Base-by-base conservation (phyloP, 2,329 filamentous ascomycete genomes). In the Hortaea werneckii region DNA sequence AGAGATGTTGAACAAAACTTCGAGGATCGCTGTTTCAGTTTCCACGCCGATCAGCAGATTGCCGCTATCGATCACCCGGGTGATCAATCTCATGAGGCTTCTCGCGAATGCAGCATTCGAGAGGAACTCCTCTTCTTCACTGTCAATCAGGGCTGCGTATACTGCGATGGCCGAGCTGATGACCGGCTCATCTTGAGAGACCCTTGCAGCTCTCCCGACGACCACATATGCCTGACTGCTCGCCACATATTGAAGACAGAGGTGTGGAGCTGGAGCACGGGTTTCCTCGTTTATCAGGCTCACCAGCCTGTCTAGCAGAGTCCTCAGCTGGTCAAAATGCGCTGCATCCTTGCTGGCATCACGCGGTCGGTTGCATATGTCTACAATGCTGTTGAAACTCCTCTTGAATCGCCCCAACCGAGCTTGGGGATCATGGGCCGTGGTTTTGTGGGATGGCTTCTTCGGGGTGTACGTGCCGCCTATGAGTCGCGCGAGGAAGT, bases 81-180 rank as follows among this genome's bases (percentile, higher is more conserved):
- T 79, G 42, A 95, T 76, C 49, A 98, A 78, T 56, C 87, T 87
- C 60, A 94, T 92, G 60, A 98, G 67, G 58, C 87, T 90, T 47
- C 82, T 79, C 2, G 92, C 87, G 63, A 98, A 98, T 45, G 79
- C 76, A 29, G 83, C 78, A 59, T 85, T 94, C 60, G 94, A 86
- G 41, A 95, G 79, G 59, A 96, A 94, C 32, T 88, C 87, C 62
- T 95, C 92, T 67, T 95, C 89, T 65, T 96, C 92, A 64, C 88
- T 92, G 67, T 98, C 92, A 58, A 96, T 86, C 52, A 98, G 76
- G 11, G 87, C 88, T 47, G 87, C 87, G 66, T 95, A 95, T 61
- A 95, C 82, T 37, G 83, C 73, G 34, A 95, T 84, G 27, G 86
- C 85, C 60, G 90, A 85, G 53, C 83, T 82, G 55, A 96, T 83